Percentiles rank a stretch among this genome's conserved stretches.
Conservation (phyloP, 2,329 filamentous ascomycete species). For the Fusarium palustre region DNA sequence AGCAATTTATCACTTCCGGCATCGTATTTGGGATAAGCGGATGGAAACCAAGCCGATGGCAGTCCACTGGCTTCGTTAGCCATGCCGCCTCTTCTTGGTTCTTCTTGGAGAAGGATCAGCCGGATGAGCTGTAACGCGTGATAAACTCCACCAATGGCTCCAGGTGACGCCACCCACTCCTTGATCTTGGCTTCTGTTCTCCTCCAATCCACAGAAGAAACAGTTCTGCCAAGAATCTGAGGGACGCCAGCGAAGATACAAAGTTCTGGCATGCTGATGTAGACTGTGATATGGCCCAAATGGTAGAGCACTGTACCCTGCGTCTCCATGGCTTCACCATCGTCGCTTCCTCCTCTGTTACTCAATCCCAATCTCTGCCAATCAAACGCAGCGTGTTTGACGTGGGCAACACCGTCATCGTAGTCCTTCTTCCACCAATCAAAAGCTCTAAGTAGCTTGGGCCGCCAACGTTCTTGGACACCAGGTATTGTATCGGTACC, state of each 20-base stretch:
- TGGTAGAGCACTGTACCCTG: conserved; percentile 46
- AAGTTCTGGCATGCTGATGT: conserved; percentile 48
- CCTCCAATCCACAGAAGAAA: conserved; percentile 47
- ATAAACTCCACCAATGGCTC: conserved; percentile 46
- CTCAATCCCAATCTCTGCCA: conserved; percentile 46
- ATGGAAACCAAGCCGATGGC: conserved; percentile 32
- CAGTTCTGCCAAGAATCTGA: conserved; percentile 45
- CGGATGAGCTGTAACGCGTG: conserved; percentile 46
- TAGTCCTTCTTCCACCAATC: conserved; percentile 50
- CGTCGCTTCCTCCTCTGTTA: conserved; percentile 45
- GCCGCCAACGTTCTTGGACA: conserved; percentile 47
- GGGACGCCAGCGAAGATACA: conserved; percentile 47
- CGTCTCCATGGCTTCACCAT: conserved; percentile 46
- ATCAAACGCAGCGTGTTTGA: conserved; percentile 46
- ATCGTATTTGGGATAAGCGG: conserved; percentile 43
- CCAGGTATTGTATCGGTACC: conserved; percentile 44
- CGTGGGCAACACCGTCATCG: conserved; percentile 46
- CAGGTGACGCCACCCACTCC: conserved; percentile 47
- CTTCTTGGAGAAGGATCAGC: conserved; percentile 44
- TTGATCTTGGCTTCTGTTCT: conserved; percentile 47
- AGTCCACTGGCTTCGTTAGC: conserved; percentile 25
- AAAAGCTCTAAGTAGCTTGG: conserved; percentile 44
- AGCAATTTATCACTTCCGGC: conserved; percentile 44
- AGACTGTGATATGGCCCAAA: conserved; percentile 47
- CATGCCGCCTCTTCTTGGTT: conserved; percentile 25